Base-by-base conservation (phyloP, 805 yeast species). In the Metschnikowia amazonensis region DNA sequence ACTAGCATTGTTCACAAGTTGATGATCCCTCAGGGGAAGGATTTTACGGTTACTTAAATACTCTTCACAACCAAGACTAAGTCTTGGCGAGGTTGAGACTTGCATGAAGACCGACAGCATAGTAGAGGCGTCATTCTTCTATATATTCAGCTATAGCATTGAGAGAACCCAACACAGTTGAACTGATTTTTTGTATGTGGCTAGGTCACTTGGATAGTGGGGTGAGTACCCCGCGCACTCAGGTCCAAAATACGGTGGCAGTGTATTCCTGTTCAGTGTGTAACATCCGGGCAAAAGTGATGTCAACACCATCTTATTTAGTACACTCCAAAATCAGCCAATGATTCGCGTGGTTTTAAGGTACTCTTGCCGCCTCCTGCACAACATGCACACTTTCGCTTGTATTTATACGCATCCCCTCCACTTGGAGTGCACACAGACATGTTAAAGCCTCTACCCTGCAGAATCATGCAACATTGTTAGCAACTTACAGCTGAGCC, bases 241-340 rank as follows among this genome's bases (percentile, higher is more conserved):
- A 24, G 27, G 23, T 13, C 31, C 35, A 11, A n/a, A 21, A 32
- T 8, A 13, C 11, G 16, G 32, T 24, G 40, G 40, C 24, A 36
- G 27, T 25, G 27, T 11, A 5, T 17, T 20, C 14, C 21, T 36
- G 40, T 36, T 21, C 24, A 24, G 40, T 30, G 25, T 36, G 32
- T 36, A 14, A n/a, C 39, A 25, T 36, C 11, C 25, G 30, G 23
- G 14, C 14, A 7, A 31, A 14, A 13, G 24, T 33, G n/a, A n/a
- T 36, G 7, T 36, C 17, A 30, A 5, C 39, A 25, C 24, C 25
- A 16, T 33, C 36, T 18, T 21, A 21, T 13, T 18, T 11, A n/a
- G n/a, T 32, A 11, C 37, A n/a, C n/a, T n/a, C n/a, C n/a, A n/a
- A n/a, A n/a, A 23, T 14, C 33, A 27, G 33, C 41, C 41, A 37